A percentile compares a stretch with the other conserved stretches of the same genome.
Conservation (phyloP, 805 yeast species). For the Hanseniaspora lachancei region DNA sequence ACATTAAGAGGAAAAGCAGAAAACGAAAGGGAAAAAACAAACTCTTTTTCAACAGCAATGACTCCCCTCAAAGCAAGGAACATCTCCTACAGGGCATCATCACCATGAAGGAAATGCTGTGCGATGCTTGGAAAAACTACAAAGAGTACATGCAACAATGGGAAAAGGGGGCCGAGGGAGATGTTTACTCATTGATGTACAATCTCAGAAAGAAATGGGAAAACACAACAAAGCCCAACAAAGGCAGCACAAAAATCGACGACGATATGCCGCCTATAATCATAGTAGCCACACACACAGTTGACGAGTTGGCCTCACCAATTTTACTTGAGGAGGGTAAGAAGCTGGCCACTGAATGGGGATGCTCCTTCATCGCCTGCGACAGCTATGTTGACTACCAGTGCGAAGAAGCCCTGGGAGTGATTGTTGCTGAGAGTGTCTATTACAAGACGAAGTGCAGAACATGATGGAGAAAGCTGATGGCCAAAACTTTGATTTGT, state of each 20-base stretch:
- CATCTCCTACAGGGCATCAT: conserved; percentile 23
- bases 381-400: conserved; percentile 39
- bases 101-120: conserved; percentile 42
- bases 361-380: conserved; percentile 50
- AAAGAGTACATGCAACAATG: conserved; percentile 41
- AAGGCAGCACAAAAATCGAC: conserved; percentile 17
- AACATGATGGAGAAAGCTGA: too few relatives aligned
- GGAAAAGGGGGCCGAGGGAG: conserved; percentile 56
- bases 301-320: conserved; percentile 49
- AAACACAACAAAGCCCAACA: conserved; percentile 19
- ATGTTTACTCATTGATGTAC: conserved; percentile 46
- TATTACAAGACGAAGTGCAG: background rate
- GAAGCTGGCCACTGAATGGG: conserved; percentile 46
- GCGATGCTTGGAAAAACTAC: conserved; percentile 65
- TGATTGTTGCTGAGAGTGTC: conserved; percentile 19
- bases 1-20: conserved; percentile 14
- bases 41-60: conserved; percentile 20
- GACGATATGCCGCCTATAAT: conserved; percentile 49
- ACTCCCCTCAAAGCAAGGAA: background rate
- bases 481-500: too few relatives aligned
- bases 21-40: conserved; percentile 15
- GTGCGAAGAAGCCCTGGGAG: conserved; percentile 44
- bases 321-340: conserved; percentile 44
- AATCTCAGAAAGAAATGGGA: conserved; percentile 50
- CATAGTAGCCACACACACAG: conserved; percentile 51